These are phyloP conservation scores for Psilocybe cyanescens DNA, from an alignment of 768 basidiomycete species.

Conservation along the genomic window DNA sequence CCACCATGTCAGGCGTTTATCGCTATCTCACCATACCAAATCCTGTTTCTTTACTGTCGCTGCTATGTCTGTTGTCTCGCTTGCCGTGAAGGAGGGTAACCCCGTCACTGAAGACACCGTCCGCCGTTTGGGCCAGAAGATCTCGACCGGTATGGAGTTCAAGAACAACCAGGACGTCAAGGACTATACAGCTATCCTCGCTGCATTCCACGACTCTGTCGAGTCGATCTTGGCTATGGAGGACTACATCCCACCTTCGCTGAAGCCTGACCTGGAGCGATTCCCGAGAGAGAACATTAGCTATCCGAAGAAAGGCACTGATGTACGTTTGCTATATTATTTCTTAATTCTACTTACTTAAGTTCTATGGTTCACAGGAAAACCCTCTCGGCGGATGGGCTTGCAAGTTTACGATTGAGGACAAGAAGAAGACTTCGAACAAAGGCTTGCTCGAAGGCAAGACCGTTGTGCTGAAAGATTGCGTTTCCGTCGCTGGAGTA, in stretches of 20 bases:
- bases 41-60: conserved; percentile 14
- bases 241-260: conserved; percentile 21
- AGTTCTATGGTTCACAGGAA: conserved; percentile 16
- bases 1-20: background rate
- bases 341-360: background rate
- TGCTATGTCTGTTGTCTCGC: conserved; percentile 32
- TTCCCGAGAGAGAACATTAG: conserved; percentile 23
- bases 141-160: conserved; percentile 22
- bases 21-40: background rate
- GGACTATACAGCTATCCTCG: conserved; percentile 20
- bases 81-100: conserved; percentile 23
- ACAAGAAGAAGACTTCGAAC: conserved; percentile 19
- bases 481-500: conserved; percentile 41
- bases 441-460: conserved; percentile 37
- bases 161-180: conserved; percentile 23
- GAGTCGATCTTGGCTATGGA: conserved; percentile 22
- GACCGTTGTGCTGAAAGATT: conserved; percentile 48
- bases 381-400: conserved; percentile 39
- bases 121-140: conserved; percentile 15
- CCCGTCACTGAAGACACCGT: conserved; percentile 26
- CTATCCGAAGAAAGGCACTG: conserved; percentile 19
- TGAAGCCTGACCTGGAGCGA: conserved; percentile 22
- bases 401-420: conserved; percentile 35
- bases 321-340: background rate
- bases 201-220: conserved; percentile 26